Evolutionary conservation across 768 basidiomycete genomes (phyloP).

Genomic region (Trametes sanguinea): DNA sequence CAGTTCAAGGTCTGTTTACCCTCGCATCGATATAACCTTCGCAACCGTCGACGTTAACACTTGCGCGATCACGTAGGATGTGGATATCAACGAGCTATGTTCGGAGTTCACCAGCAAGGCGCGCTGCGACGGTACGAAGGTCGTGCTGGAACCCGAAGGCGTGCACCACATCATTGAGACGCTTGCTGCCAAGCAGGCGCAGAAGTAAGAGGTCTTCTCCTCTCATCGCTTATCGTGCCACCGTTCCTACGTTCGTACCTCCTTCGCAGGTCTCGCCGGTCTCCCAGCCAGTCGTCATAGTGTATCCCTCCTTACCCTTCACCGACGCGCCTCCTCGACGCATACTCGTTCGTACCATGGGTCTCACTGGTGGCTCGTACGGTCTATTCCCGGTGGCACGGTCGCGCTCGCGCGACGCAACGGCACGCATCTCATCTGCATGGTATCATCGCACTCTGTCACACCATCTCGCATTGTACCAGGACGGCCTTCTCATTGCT

Average conservation of each 20-base stretch:
- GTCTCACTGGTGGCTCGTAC: not conserved
- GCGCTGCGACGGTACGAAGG: conserved; percentile 80
- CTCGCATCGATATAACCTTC: not conserved
- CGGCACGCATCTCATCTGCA: not conserved
- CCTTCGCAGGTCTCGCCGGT: conserved; percentile 3
- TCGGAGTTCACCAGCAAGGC: conserved; percentile 80
- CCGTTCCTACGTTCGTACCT: not conserved
- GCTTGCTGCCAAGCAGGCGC: conserved; percentile 36
- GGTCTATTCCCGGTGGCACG: not conserved
- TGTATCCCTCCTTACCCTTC: not conserved
- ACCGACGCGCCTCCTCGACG: not conserved
- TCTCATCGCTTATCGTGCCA: not conserved
- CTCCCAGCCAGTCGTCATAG: not conserved
- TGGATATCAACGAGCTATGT: conserved; percentile 79
- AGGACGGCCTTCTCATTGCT: not conserved
- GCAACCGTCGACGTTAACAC: conserved; percentile 16
- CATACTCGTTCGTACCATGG: not conserved
- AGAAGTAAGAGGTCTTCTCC: conserved; percentile 14
- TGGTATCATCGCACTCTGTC: not conserved
- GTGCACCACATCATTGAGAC: conserved; percentile 47
- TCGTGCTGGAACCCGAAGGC: conserved; percentile 63
- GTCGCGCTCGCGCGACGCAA: not conserved
- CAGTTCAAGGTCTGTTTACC: conserved; percentile 64
- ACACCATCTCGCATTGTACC: not conserved
- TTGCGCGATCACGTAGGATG: conserved; percentile 47